Evolutionary conservation across 1,139 yeast genomes (phyloP), one percentile per base, ranked within the genome.

Genomic region (Candida smagusa): DNA sequence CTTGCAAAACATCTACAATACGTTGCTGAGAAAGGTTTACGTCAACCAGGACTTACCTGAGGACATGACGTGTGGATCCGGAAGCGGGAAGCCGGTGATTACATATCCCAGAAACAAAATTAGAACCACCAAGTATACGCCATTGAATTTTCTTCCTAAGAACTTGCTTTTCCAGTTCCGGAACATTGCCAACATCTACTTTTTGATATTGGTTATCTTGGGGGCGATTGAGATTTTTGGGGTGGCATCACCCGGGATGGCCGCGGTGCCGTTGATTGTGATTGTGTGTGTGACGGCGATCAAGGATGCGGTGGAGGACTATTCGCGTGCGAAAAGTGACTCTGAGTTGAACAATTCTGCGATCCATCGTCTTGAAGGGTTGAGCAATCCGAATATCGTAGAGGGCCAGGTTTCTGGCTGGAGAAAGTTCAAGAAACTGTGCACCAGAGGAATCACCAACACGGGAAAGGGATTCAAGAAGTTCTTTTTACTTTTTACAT

Each of bases 41-140:
- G 72, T 67, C 40, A 71, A 71, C 49, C 54, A 58, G 28, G 61
- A 54, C 3, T 46, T 68, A 30, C 74, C 75, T 0, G 49, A 48
- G 2, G 46, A 53, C 25, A 52, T 67, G 62, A 4, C 19, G 5
- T 16, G 19, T 5, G 46, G 35, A 33, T 58, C 58, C 30, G 44
- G 49, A 3, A 36, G 74, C 33, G 88, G 88, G 11, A 61, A 69
- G 39, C 94, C 95, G 1, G 50, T 66, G 5, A 53, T 63, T 8
- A 47, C 54, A 9, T 92, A 83, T 57, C 81, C 95, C 2, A 75
- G 96, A 57, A 92, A 92, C 66, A 92, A 92, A 61, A 88, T 92
- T 52, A 82, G 97, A 66, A 90, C 98, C 1, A 89, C 98, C 4
- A 90, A 89, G 62, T 92, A 92, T 61, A 90, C 97, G 7, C 96